Evolutionary conservation across 2,329 filamentous ascomycete species (phyloP), one percentile per base, ranked within the genome.

Genomic region (Trichoderma harzianum): DNA sequence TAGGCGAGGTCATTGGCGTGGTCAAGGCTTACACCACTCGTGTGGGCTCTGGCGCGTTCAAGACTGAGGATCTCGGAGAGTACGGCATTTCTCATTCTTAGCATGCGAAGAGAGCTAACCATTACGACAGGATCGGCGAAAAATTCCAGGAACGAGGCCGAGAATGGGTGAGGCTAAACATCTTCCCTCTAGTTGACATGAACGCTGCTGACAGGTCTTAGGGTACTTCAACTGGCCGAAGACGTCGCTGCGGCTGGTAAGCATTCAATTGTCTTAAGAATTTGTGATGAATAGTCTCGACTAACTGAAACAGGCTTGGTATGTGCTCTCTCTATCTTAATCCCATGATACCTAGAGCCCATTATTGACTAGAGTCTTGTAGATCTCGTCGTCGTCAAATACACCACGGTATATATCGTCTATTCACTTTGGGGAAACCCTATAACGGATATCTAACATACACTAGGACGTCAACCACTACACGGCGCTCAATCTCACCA

Each of bases 21-120:
- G 90, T 92, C 32, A 92, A 92, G 79, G 89, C 90, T 34, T 91
- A 91, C 79, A 91, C 90, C 53, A 92, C 90, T 34, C 84, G 87
- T 73, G 88, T 90, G 18, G 86, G 85, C 57, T 84, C 84, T 57
- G 90, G 90, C 14, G 87, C 87, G n/a, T 92, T 93, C 82, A 90
- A 90, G 58, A 91, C 89, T 0, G 90, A 93, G 79, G 88, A 84
- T 67, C 74, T 79, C 11, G 81, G 79, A 71, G 83, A 85, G 76
- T 79, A 57, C 28, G 78, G 76, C 62, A 69, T 32, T 58, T 60
- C 14, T 18, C 32, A 60, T n/a, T 47, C n/a, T 47, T 24, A 47
- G 65, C 55, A 68, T 21, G 34, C 3, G 65, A 68, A 68, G n/a
- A 60, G 36, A 60, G 65, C 65, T 68, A 24, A 68, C 51, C 53